These are phyloP conservation scores for Colletotrichum orbiculare DNA, from an alignment of 2,329 filamentous ascomycete species.

Conservation along the genomic window DNA sequence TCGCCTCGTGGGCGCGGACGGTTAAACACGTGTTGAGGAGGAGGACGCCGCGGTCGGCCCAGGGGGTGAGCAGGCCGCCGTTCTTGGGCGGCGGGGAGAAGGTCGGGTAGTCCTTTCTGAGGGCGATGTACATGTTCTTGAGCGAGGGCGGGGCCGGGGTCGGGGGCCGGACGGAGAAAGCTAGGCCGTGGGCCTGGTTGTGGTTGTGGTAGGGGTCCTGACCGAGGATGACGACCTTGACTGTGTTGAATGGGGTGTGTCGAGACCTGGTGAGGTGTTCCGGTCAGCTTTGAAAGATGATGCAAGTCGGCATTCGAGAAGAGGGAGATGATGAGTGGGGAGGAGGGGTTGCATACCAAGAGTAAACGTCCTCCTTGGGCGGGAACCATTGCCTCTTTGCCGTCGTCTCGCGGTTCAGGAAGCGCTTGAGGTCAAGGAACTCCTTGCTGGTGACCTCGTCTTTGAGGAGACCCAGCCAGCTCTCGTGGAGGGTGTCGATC, in stretches of 20 bases:
- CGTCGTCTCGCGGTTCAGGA: slow-evolving; percentile 81
- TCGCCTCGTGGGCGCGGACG: slow-evolving; percentile 88
- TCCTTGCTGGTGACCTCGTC: slow-evolving; percentile 83
- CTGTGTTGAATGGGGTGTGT: slow-evolving; percentile 86
- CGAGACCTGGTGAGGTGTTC: slow-evolving; percentile 78
- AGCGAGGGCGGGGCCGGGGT: slow-evolving; percentile 90
- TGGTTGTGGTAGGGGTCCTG: slow-evolving; percentile 97
- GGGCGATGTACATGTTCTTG: slow-evolving; percentile 90
- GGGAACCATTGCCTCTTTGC: slow-evolving; percentile 86
- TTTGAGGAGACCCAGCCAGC: slow-evolving; percentile 90
- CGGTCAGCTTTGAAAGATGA: slow-evolving; percentile 35
- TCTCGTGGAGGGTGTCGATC: slow-evolving; percentile 90
- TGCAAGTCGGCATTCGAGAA: not conserved
- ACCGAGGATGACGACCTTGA: slow-evolving; percentile 93
- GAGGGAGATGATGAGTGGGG: not conserved
- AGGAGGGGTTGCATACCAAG: slow-evolving; percentile 74
- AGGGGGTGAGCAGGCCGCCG: slow-evolving; percentile 86
- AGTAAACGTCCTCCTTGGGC: slow-evolving; percentile 89
- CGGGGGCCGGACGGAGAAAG: slow-evolving; percentile 92
- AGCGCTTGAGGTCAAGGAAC: slow-evolving; percentile 89
- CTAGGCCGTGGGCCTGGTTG: slow-evolving; percentile 95
- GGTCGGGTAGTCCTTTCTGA: slow-evolving; percentile 87
- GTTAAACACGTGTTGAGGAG: slow-evolving; percentile 96
- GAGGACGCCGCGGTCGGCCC: slow-evolving; percentile 93
- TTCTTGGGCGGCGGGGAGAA: slow-evolving; percentile 82